phyloP scores from a whole-genome alignment of 116 monocot genomes.

The Iris pallida region DNA sequence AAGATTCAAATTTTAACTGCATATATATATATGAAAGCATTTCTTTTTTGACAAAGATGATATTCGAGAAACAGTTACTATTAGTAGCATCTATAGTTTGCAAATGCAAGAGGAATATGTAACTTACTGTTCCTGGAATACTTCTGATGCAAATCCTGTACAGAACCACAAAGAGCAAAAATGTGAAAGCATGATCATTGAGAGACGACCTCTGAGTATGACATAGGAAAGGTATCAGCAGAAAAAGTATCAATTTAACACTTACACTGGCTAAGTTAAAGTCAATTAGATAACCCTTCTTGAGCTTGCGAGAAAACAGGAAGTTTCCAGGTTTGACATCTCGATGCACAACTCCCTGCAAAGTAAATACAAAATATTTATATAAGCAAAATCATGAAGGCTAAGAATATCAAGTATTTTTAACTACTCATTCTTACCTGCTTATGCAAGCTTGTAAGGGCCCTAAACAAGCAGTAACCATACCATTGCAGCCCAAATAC shows the following conservation, averaged over 20 bases:
- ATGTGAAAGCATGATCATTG: background rate
- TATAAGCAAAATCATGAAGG: background rate
- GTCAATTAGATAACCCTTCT: constrained; percentile 94
- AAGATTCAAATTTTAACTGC: background rate
- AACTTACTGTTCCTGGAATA: constrained; percentile 54
- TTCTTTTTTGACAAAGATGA: background rate
- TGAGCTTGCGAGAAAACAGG: constrained; percentile 69
- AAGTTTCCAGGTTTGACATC: constrained; percentile 98
- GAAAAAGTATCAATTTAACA: constrained; percentile 3
- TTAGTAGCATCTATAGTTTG: background rate
- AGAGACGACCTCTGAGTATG: background rate
- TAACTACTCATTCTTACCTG: constrained; percentile 39
- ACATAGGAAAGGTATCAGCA: background rate
- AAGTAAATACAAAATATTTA: constrained; percentile 14
- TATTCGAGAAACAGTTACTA: background rate
- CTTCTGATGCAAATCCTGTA: constrained; percentile 87
- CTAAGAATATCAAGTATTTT: background rate
- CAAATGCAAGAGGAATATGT: background rate
- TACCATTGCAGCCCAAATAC: constrained; percentile 82
- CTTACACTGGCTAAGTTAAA: constrained; percentile 92
- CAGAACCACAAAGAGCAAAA: constrained; percentile 2
- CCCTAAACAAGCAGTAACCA: constrained; percentile 86
- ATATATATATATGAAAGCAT: background rate
- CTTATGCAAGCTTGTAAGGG: constrained; percentile 89
- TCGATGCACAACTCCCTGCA: constrained; percentile 79